Evolutionary conservation across 768 basidiomycete species (phyloP), one percentile per base, ranked within the genome.

Genomic region (Pisolithus marmoratus): DNA sequence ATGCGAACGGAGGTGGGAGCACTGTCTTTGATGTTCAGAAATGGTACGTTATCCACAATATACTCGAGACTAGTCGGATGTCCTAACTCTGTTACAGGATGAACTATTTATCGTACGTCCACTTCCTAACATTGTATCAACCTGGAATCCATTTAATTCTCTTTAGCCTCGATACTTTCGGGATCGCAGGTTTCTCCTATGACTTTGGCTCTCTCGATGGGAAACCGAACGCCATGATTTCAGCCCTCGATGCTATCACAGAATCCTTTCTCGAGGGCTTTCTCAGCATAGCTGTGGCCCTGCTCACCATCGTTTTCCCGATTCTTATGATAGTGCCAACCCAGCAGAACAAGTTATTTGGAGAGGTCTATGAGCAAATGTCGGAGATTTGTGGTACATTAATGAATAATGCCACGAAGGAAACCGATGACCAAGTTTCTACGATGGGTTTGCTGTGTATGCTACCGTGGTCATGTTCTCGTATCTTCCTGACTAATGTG

Each of bases 161-260:
- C 20, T n/a, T 2, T 40, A 75, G 74, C 1, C 63, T 78, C 4
- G 77, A 78, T 56, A 68, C 66, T 45, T 68, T 76, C 43, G 74
- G 77, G 8, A 70, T 74, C 43, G 73, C 73, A 2, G 70, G 76
- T 0, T 75, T 78, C 57, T 70, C 73, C 5, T 72, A 76, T 57
- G 67, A 76, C 54, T 78, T 78, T 53, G 69, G 68, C 9, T 59
- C 73, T 0, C 63, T 78, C 17, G 65, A 69, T 2, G 74, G 74
- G 9, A 67, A 71, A 52, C 43, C 19, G 4, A 48, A 62, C 5
- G 36, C 61, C 1, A 65, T 72, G 11, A 56, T 60, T 5, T 24
- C 26, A 27, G 43, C n/a, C 8, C 43, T 45, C 4, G 59, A 57
- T 3, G 52, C 59, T 0, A 63, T 72, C 46, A 63, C 66, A 5